phyloP scores from a whole-genome alignment of 176 grass and related monocot species.

The Zoysia pacifica region DNA sequence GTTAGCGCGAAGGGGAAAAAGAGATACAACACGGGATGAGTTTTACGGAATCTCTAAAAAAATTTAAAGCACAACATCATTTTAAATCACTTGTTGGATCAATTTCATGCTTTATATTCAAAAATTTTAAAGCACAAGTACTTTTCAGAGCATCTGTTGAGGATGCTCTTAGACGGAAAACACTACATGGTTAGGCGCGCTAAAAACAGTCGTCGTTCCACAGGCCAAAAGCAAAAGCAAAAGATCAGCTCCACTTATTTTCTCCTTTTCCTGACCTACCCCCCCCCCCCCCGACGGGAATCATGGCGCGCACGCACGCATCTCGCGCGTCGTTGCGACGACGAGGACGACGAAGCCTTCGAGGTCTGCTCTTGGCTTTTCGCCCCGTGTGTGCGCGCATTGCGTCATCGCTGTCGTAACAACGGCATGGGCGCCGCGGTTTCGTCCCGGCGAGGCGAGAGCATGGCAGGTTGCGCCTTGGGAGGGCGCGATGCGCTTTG shows the following conservation, averaged over 20 bases:
- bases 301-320: slow-evolving; percentile 25
- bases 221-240: not conserved
- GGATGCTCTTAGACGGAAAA: not conserved
- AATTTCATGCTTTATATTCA: no score
- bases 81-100: no score
- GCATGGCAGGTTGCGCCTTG: slow-evolving; percentile 23
- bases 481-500: not conserved
- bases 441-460: not conserved
- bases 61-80: no score
- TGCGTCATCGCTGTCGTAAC: not conserved
- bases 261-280: not conserved
- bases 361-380: not conserved
- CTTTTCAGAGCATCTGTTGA: no score
- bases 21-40: no score
- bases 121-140: no score
- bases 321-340: not conserved
- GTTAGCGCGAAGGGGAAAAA: no score
- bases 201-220: not conserved
- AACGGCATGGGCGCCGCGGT: not conserved
- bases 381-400: not conserved
- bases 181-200: slow-evolving; percentile 29
- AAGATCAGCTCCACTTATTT: not conserved
- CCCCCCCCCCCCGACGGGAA: slow-evolving; percentile 28
- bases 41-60: no score
- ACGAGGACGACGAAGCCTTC: not conserved